Evolutionary conservation across 495 filamentous ascomycete species (phyloP), one percentile per base, ranked within the genome.

Genomic region (Hypoxylon fuscum): DNA sequence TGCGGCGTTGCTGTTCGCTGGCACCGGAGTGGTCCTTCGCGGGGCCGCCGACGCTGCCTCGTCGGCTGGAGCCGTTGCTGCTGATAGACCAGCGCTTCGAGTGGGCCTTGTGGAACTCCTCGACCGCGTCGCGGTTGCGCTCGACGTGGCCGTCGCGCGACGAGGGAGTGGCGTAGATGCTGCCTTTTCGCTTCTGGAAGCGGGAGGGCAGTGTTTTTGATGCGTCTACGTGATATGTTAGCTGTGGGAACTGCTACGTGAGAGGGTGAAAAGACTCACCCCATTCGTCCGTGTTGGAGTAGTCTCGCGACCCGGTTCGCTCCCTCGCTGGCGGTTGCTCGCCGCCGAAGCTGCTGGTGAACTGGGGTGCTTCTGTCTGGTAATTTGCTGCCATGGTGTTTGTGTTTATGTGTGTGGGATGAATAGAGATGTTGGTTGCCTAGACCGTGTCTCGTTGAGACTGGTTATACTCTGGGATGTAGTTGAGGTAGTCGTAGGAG

Each of bases 131-230:
- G 45, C 76, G 72, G 71, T 81, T 79, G 46, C 69, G 73, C 66
- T 82, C 81, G 32, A 85, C 69, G 65, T 86, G 84, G 31, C 81
- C 83, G 68, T 87, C 85, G 45, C 85, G 78, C 20, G 79, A 82
- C 54, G 67, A 66, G 11, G 82, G 85, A 18, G 84, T 86, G 38
- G 83, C 81, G 72, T 83, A 85, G 75, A 87, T 83, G 68, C 81
- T 84, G 48, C 85, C 85, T 72, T 87, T 82, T 69, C 81, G 78
- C 75, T 85, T 84, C 66, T 87, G 85, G 77, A 88, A 88, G 31
- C 81, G 81, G 47, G 76, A 81, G 20, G 85, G 85, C 3, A 81
- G 82, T 2, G 85, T 84, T 72, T 87, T 87, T 61, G 81, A 77
- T 20, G 84, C 84, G 68, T 87, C 81, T 84, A 42, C 1, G 15